phyloP scores from a whole-genome alignment of 208 protist genomes.

The Kentomonas sorsogonicus region DNA sequence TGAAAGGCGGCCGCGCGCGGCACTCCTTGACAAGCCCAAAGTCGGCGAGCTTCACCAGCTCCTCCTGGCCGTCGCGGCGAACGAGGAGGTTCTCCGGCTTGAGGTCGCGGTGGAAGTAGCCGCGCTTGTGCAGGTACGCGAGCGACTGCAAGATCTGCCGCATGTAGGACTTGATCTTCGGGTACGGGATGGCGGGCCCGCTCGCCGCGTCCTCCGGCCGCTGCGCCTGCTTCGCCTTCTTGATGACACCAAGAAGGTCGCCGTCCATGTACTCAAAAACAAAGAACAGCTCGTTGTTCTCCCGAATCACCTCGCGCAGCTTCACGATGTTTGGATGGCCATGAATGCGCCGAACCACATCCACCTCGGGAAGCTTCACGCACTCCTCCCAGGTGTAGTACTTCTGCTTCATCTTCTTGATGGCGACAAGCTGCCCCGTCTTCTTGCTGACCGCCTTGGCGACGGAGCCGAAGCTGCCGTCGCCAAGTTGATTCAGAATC shows the following conservation, averaged over 20 bases:
- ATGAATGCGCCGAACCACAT: constrained; percentile 90
- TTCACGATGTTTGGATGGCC: constrained; percentile 97
- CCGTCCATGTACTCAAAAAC: constrained; percentile 97
- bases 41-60: constrained; percentile 94
- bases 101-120: constrained; percentile 96
- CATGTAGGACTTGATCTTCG: constrained; percentile 87
- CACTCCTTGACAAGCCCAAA: constrained; percentile 80
- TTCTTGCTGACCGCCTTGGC: constrained; percentile 88
- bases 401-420: constrained; percentile 98
- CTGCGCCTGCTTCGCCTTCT: constrained; percentile 83
- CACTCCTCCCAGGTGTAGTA: constrained; percentile 97
- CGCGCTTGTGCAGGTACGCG: constrained; percentile 94
- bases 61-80: constrained; percentile 38
- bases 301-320: constrained; percentile 95
- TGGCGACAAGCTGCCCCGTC: constrained; percentile 94
- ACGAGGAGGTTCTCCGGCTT: constrained; percentile 98
- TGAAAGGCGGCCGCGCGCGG: constrained; percentile 71
- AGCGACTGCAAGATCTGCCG: constrained; percentile 92
- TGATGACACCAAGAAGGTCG: constrained; percentile 95
- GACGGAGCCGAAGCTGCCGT: constrained; percentile 96
- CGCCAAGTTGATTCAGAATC: constrained; percentile 89
- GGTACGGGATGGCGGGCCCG: constrained; percentile 72
- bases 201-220: constrained; percentile 13
- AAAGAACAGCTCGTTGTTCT: constrained; percentile 96
- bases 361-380: constrained; percentile 92